Evolutionary conservation across 2,329 filamentous ascomycete genomes (phyloP).

Genomic region (Verticillium tricorpus): DNA sequence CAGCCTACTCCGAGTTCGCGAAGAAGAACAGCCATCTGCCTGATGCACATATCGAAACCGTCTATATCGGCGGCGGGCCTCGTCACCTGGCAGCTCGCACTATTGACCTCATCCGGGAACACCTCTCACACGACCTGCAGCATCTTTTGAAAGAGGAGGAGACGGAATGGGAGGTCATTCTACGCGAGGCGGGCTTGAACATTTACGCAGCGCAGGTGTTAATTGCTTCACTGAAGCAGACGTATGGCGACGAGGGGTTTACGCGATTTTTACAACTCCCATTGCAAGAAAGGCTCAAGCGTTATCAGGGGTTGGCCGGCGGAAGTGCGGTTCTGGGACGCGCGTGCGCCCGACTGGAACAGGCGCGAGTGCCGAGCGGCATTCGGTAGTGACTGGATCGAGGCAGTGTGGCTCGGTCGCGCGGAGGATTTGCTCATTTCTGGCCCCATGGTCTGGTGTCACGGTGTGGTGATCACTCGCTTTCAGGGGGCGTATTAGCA

Average conservation of each 20-base stretch:
- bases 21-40: slow-evolving; percentile 7
- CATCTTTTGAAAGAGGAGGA: slow-evolving; percentile 32
- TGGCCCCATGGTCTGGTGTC: no score
- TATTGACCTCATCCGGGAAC: slow-evolving; percentile 2
- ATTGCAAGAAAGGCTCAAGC: background rate
- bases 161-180: slow-evolving; percentile 32
- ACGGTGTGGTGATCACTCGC: no score
- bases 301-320: slow-evolving; percentile 16
- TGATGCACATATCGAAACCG: slow-evolving; percentile 29
- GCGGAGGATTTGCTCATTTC: no score
- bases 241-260: slow-evolving; percentile 22
- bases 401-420: no score
- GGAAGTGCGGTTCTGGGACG: slow-evolving; percentile 1
- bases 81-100: slow-evolving; percentile 51
- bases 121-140: slow-evolving; percentile 17
- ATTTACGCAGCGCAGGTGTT: slow-evolving; percentile 30
- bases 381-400: background rate
- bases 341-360: slow-evolving; percentile 6
- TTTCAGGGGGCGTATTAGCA: no score
- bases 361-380: no score
- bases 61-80: slow-evolving; percentile 46
- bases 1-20: slow-evolving; percentile 44
- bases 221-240: slow-evolving; percentile 18
- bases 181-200: slow-evolving; percentile 31
- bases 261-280: slow-evolving; percentile 25